These are phyloP conservation scores for Colletotrichum noveboracense DNA, from an alignment of 2,329 filamentous ascomycete genomes.

Conservation along the genomic window DNA sequence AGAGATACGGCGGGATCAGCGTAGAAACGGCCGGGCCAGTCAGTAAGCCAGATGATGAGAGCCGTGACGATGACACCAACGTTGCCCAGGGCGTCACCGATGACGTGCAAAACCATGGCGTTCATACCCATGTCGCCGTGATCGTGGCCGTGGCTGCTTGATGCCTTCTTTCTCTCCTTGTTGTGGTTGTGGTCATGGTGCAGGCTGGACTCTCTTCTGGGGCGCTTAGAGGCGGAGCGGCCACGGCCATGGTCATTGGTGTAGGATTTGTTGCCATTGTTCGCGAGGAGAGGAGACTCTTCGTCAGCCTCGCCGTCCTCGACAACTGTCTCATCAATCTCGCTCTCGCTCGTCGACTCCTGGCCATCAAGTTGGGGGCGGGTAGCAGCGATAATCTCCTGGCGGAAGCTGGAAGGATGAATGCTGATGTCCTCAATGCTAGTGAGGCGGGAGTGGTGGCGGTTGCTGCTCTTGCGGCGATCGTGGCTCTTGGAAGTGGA, in stretches of 20 bases:
- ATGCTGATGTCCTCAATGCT: slow-evolving; percentile 79
- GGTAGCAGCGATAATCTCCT: slow-evolving; percentile 90
- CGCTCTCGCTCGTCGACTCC: slow-evolving; percentile 59
- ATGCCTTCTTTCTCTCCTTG: slow-evolving; percentile 68
- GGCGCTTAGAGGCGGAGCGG: slow-evolving; percentile 27
- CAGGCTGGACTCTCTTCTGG: slow-evolving; percentile 55
- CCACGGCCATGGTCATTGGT: slow-evolving; percentile 23
- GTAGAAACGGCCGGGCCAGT: slow-evolving; percentile 82
- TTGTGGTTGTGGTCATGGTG: slow-evolving; percentile 82
- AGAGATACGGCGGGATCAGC: slow-evolving; percentile 92
- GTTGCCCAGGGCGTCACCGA: slow-evolving; percentile 86
- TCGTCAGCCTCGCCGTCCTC: slow-evolving; percentile 50
- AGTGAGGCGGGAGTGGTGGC: slow-evolving; percentile 63
- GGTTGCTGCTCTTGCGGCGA: slow-evolving; percentile 50
- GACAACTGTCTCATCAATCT: slow-evolving; percentile 50
- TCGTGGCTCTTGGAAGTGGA: slow-evolving; percentile 44
- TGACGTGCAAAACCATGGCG: slow-evolving; percentile 76
- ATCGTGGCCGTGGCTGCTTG: slow-evolving; percentile 73
- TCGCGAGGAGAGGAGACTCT: slow-evolving; percentile 52
- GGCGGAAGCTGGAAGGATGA: slow-evolving; percentile 87
- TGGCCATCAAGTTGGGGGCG: slow-evolving; percentile 52
- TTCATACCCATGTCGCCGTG: slow-evolving; percentile 97
- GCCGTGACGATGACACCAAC: slow-evolving; percentile 85
- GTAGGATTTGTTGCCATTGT: slow-evolving; percentile 27
- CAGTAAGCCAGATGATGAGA: slow-evolving; percentile 88